phyloP scores from a whole-genome alignment of 2,329 filamentous ascomycete genomes.

The Calonectria leucothoes region DNA sequence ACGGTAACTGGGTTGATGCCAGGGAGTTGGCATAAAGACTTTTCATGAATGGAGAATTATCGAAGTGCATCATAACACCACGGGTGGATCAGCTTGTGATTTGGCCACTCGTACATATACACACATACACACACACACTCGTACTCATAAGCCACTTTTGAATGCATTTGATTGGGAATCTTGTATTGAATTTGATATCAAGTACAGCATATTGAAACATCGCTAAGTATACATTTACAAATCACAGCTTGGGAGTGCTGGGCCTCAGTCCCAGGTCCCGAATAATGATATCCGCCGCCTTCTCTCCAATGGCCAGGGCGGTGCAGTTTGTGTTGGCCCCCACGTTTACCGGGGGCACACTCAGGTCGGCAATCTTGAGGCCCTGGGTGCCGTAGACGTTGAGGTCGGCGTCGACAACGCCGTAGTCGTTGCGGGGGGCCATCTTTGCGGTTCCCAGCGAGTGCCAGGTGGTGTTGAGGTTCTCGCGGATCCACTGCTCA shows the following conservation, averaged over 20 bases:
- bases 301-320: slow-evolving; percentile 61
- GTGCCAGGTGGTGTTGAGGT: slow-evolving; percentile 58
- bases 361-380: slow-evolving; percentile 56
- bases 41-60: background rate
- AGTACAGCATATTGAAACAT: background rate
- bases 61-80: background rate
- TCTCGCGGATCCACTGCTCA: slow-evolving; percentile 55
- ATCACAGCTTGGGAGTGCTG: background rate
- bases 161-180: background rate
- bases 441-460: slow-evolving; percentile 60
- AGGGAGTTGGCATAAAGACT: background rate
- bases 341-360: slow-evolving; percentile 53
- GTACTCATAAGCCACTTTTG: background rate
- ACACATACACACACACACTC: background rate
- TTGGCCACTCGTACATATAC: background rate
- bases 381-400: slow-evolving; percentile 56
- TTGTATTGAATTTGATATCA: background rate
- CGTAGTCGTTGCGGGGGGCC: slow-evolving; percentile 52
- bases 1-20: slow-evolving; percentile 21
- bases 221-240: background rate
- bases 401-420: slow-evolving; percentile 51
- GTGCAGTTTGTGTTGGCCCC: slow-evolving; percentile 62
- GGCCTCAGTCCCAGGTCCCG: slow-evolving; percentile 46
- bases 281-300: slow-evolving; percentile 55
- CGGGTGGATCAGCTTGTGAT: background rate